A percentile compares a stretch with the other conserved stretches of the same genome.
Evolutionary conservation across 768 basidiomycete genomes (phyloP).

Genomic region (Boletellus emodensis): DNA sequence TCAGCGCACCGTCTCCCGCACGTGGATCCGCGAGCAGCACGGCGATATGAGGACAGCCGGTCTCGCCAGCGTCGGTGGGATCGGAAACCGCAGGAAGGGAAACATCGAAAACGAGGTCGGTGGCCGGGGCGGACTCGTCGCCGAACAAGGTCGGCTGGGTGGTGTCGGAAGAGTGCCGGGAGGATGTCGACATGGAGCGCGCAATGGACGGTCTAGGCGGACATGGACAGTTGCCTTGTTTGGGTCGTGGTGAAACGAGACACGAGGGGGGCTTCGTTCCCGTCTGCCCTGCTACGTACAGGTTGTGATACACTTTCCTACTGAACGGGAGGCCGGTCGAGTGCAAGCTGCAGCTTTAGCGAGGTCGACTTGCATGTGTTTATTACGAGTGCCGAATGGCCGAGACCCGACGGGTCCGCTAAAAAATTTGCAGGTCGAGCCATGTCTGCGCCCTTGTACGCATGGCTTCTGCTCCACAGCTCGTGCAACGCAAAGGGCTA

Average conservation of each 20-base stretch:
- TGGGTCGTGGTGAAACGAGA: too few species aligned
- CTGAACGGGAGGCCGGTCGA: too few species aligned
- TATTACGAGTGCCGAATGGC: too few species aligned
- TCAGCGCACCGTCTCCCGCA: constrained; percentile 29
- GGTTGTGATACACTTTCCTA: too few species aligned
- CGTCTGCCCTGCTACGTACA: too few species aligned
- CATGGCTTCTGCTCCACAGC: constrained; percentile 8
- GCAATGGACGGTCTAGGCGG: background rate
- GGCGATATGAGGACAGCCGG: constrained; percentile 41
- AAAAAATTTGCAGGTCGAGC: too few species aligned
- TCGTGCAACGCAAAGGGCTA: background rate
- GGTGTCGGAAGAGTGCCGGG: constrained; percentile 11
- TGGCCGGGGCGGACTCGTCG: constrained; percentile 15
- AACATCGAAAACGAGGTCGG: constrained; percentile 11
- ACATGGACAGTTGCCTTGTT: constrained; percentile 10
- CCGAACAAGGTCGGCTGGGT: constrained; percentile 30
- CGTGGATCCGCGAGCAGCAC: constrained; percentile 34
- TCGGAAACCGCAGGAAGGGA: constrained; percentile 13
- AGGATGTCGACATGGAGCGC: constrained; percentile 27
- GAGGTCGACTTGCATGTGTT: too few species aligned
- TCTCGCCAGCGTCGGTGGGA: constrained; percentile 5
- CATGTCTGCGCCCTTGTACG: constrained; percentile 1
- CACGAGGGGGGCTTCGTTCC: too few species aligned
- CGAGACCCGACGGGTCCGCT: too few species aligned
- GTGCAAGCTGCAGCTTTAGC: too few species aligned